Evolutionary conservation across 78 protist genomes (phyloP), one percentile per base, ranked within the genome.

Genomic region (Chrysochromulina parva): DNA sequence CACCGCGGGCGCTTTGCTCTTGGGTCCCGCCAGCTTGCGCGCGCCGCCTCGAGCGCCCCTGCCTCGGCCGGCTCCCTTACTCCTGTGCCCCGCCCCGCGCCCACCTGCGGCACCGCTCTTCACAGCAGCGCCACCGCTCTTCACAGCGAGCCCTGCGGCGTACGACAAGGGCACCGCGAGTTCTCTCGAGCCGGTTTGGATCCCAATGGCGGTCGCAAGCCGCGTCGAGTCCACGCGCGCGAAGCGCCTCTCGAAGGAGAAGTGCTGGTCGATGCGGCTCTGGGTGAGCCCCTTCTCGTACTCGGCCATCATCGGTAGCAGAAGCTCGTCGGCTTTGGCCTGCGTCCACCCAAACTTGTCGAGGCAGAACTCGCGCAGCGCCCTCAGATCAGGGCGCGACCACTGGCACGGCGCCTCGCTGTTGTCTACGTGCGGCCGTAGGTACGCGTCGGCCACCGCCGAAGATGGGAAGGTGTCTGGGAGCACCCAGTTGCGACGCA

Each of bases 311-410:
- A 88, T n/a, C 2, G 90, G 90, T 14, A 55, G 62, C 71, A 88
- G 48, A 28, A 6, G 22, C 66, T 65, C 82, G 69, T 65, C 82
- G 10, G 82, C 17, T 59, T 71, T 54, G 6, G 60, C 26, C 38
- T 65, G 67, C 52, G 60, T 1, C 90, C 90, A 88, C 11, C 90
- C 90, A 2, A 88, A 55, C 65, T 71, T 88, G 58, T 71, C 66
- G n/a, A 9, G 17, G 50, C 57, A 16, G 76, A 88, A 88, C 11
- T 1, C 1, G 47, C 81, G 73, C 20, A 88, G 26, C 38, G 57
- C 91, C 2, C 22, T 17, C 2, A 86, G 26, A 47, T 88, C 67
- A 10, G 91, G 91, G 48, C 28, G 13, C 10, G 59, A 38, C 86
- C 86, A 78, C 47, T 2, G 47, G 47, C 3, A 22, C 86, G 48